Evolutionary conservation across 2,329 filamentous ascomycete genomes (phyloP), one percentile per base, ranked within the genome.

Genomic region (Nemania diffusa): DNA sequence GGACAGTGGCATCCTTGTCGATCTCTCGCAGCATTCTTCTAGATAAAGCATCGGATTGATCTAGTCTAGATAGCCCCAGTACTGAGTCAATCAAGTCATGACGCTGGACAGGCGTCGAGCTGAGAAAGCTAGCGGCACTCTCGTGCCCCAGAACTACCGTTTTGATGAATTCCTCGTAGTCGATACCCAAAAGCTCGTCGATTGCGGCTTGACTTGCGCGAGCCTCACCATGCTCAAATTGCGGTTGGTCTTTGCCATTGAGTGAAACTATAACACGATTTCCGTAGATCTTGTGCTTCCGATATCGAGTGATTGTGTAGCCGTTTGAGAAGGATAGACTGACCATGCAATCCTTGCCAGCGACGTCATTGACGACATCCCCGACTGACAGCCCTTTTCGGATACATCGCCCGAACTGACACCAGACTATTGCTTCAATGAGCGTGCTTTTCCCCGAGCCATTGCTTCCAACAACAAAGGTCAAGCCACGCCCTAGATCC

Each of bases 401-500:
- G 24, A 78, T 71, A 50, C 76, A 78, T 8, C 69, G 72, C 1
- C 78, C 78, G 58, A 78, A 79, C 50, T 77, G 76, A 64, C 76
- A 78, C 78, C 77, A 79, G 3, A 73, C 73, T 24, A 78, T 73
- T 17, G 78, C 77, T 62, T 79, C 78, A 20, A 79, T 69, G 1
- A 79, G 40, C 1, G 76, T 78, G 68, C 76, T 78, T 65, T 79
- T 79, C 5, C 77, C 77, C 1, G 77, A 69, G 3, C 76, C 77
- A 51, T 79, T 79, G 27, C 62, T 55, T 9, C 78, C 78, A 7
- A 75, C 71, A 13, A 79, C 63, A 13, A 78, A 74, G 20, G 71
- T 73, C 20, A 78, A 69, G 5, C 77, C 77, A 5, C 62, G 73
- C 20, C 65, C 70, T 8, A 78, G 57, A 17, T 74, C 66, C 5